Base-by-base conservation (phyloP, 495 filamentous ascomycete species). In the Massariosphaeria phaeospora region DNA sequence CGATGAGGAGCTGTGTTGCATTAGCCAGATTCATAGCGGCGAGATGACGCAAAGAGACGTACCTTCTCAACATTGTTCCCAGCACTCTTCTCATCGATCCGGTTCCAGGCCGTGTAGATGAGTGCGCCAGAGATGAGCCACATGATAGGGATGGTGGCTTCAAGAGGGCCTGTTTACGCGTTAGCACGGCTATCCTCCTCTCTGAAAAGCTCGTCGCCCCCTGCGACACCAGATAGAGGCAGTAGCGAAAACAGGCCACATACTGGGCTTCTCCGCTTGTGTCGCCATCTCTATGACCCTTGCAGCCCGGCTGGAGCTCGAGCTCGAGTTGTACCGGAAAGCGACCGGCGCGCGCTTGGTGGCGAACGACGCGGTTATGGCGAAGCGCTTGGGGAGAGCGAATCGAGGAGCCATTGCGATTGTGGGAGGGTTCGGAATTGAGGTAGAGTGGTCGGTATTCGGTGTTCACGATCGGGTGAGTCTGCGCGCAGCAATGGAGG, bases 51-150 rank as follows among this genome's bases (percentile, higher is more conserved):
- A 33, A 8, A 33, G 30, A 33, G 30, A n/a, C 13, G 30, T 57
- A 57, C 54, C 45, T 50, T 58, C 18, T 58, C 46, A 26, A 58
- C 55, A 39, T 45, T 7, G 12, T 58, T 48, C 7, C 17, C 27
- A 18, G 21, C 52, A 13, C 25, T 27, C 36, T 58, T 52, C 36
- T 58, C 55, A 11, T 38, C 55, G 15, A 48, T 31, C 1, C 55
- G 46, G 38, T 52, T 45, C 20, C 25, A 58, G 2, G 55, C 40
- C 25, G 43, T 46, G n/a, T 36, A 45, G 26, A 39, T 31, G 12
- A 44, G 6, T 2, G 36, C 46, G 10, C 55, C 55, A 17, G 17
- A 48, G 13, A 58, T 12, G 15, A 29, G 18, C 55, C 55, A 58
- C 36, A 52, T 44, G 18, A 52, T 31, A 7, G 55, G 55, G n/a